Evolutionary conservation across 441 rosid species (phyloP), one percentile per base, ranked within the genome.

Genomic region (Gossypium aridum): DNA sequence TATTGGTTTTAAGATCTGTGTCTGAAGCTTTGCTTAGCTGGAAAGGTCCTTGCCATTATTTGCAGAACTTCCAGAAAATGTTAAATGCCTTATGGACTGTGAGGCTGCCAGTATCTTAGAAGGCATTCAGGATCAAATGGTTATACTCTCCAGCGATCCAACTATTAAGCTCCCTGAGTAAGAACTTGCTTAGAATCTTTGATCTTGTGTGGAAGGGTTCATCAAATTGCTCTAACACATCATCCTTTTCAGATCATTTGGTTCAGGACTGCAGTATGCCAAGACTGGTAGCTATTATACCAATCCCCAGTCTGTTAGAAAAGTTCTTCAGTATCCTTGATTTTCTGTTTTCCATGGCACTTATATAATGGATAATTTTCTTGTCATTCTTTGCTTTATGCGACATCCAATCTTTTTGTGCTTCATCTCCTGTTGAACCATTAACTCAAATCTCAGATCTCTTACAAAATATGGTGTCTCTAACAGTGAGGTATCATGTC

Each of bases 91-190:
- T 78, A 89, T 89, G 96, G 92, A 93, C 75, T 85, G 91, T 82
- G 98, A 93, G 81, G 97, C 96, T 71, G 82, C 90, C 71, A 73
- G 79, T 70, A 77, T 88, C 72, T 85, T 93, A 56, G 83, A 86
- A 81, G 91, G 86, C 74, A 81, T 93, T 78, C 95, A 92, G 84
- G 97, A 85, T 56, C 96, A 89, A 76, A 86, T 93, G 88, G 87
- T 81, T 80, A 72, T 82, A 59, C 76, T 93, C 59, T 93, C 96
- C 39, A 88, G 70, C 75, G 98, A 93, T 83, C 88, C 98, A 49
- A 80, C 84, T 12, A 81, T 93, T 68, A 93, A 88, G 77, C 87
- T 91, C 75, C 94, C 97, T 5, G 81, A 72, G 98, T 91, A 75
- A 84, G 94, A 57, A 73, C 77, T 57, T 70, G 9, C 61, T 71